phyloP scores from a whole-genome alignment of 306 rosid genomes.

The Pyrus communis region DNA sequence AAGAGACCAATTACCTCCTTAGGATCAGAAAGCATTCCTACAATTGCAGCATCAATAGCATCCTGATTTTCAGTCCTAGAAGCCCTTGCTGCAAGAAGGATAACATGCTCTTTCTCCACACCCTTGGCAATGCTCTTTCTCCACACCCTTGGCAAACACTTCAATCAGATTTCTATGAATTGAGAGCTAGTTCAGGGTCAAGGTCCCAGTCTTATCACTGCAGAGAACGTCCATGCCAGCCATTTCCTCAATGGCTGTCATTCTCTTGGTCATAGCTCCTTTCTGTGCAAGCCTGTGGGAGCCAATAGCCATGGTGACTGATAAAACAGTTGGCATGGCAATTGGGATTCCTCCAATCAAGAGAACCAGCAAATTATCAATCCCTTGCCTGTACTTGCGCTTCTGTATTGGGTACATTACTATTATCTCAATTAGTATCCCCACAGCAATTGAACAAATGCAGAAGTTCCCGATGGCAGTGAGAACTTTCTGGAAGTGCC shows the following conservation, averaged over 20 bases:
- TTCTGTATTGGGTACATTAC: slow-evolving; percentile 95
- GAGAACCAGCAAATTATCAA: slow-evolving; percentile 88
- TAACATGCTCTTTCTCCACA: slow-evolving; percentile 73
- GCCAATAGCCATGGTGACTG: slow-evolving; percentile 99
- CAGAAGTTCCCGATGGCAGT: slow-evolving; percentile 98
- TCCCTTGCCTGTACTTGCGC: slow-evolving; percentile 83
- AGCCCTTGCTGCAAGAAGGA: slow-evolving; percentile 97
- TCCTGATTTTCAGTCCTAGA: slow-evolving; percentile 97
- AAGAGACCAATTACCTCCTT: slow-evolving; percentile 55
- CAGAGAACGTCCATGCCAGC: slow-evolving; percentile 99
- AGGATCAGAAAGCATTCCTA: slow-evolving; percentile 97
- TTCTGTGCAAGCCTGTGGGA: slow-evolving; percentile 96
- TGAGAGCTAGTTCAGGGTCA: slow-evolving; percentile 73
- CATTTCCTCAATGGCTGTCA: slow-evolving; percentile 99
- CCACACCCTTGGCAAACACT: slow-evolving; percentile 83
- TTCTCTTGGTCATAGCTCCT: slow-evolving; percentile 93
- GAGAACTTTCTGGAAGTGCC: slow-evolving; percentile 97
- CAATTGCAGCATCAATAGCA: slow-evolving; percentile 97
- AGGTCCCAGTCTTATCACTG: slow-evolving; percentile 97
- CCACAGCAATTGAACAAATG: slow-evolving; percentile 85
- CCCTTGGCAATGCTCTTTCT: slow-evolving; percentile 83
- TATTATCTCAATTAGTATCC: slow-evolving; percentile 62
- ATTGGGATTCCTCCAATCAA: slow-evolving; percentile 98
- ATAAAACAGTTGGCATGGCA: slow-evolving; percentile 99
- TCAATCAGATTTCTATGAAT: slow-evolving; percentile 79